Base-by-base conservation (phyloP, 1,139 yeast genomes). In the Pichiaceae sp. region DNA sequence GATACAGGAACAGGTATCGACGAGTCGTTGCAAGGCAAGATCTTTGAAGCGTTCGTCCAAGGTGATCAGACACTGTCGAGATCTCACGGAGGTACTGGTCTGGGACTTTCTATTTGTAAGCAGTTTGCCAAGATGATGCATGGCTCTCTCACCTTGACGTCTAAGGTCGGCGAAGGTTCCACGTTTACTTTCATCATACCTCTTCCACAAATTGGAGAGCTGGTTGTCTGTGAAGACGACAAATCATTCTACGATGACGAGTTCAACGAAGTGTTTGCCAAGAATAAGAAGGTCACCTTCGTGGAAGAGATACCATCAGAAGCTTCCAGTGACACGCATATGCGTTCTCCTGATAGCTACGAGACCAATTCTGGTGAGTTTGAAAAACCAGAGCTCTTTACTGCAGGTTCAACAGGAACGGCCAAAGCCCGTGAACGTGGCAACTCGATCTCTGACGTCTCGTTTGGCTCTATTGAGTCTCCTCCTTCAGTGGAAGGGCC, bases 1-100 rank as follows among this genome's bases (percentile, higher is more conserved):
- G 98, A 91, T 57, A 82, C 93, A 0, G 98, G 98, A 4, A 86
- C 95, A 0, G 98, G 97, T 42, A 86, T 91, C 37, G 87, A 82
- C 33, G 78, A 81, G 15, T 73, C 78, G 1, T 63, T 84, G 38
- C 93, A 85, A 50, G 81, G 80, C 34, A 79, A 81, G 46, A 91
- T 91, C 1, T 91, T 91, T 60, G 96, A 91, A 54, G 96, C 96
- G 3, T 91, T 91, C 63, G 86, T 86, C 24, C 98, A 89, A 60
- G 97, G 97, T 32, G 97, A 91, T 52, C 96, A 89, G 58, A 87
- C 96, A 0, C 68, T 89, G 28, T 82, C 95, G 3, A 69, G 96
- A 56, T 84, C 89, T 38, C 83, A 84, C 54, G 96, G 96, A 40
- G 98, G 98, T 47, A 87, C 96, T 0, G 98, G 98, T 7, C 66